phyloP scores from a whole-genome alignment of 768 basidiomycete species.

The Boletus vermiculosoides region DNA sequence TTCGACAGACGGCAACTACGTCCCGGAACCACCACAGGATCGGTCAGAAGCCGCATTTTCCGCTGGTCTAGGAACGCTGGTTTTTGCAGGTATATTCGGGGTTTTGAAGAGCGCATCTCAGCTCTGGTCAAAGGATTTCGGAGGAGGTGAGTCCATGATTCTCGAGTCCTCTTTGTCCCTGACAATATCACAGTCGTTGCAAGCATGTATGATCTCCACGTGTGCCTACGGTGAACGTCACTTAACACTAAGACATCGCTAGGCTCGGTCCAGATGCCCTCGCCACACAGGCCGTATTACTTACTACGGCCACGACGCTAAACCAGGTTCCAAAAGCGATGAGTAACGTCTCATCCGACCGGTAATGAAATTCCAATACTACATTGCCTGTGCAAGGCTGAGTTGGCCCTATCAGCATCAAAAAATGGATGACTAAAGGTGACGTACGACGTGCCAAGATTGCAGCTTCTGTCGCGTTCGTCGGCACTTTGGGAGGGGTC shows the following conservation, averaged over 20 bases:
- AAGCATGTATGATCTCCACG: conserved; percentile 20
- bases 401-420: conserved; percentile 12
- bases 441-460: conserved; percentile 20
- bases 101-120: conserved; percentile 27
- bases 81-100: conserved; percentile 19
- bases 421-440: conserved; percentile 23
- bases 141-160: conserved; percentile 18
- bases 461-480: conserved; percentile 16
- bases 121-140: conserved; percentile 31
- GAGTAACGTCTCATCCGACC: conserved; percentile 20
- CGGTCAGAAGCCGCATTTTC: conserved; percentile 7
- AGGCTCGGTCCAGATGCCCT: conserved; percentile 25
- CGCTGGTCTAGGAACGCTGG: conserved; percentile 15
- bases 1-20: neutral
- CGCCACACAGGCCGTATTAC: conserved; percentile 28
- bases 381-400: neutral
- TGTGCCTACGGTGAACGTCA: neutral
- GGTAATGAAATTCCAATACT: conserved; percentile 19
- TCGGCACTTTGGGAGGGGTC: conserved; percentile 13
- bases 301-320: conserved; percentile 23
- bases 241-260: neutral
- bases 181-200: conserved; percentile 17
- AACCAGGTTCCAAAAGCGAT: conserved; percentile 24
- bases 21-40: neutral
- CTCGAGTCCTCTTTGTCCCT: neutral